These are phyloP conservation scores for Nicotiana tabacum DNA, from an alignment of 257 asterid genomes.

Conservation along the genomic window DNA sequence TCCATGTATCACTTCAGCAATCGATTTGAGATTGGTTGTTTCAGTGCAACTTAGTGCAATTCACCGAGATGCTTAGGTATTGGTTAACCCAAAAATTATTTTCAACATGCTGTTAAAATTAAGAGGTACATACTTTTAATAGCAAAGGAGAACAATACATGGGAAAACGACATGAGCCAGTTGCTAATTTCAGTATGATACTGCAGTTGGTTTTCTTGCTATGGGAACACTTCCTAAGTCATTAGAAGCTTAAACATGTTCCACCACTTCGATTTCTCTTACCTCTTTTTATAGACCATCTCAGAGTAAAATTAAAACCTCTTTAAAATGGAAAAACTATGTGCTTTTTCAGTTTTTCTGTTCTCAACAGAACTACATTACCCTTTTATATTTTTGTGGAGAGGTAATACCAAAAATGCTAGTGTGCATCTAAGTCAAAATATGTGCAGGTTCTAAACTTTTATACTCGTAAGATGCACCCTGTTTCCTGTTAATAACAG, in stretches of 20 bases:
- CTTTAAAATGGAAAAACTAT: neutral
- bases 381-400: neutral
- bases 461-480: neutral
- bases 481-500: neutral
- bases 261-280: neutral
- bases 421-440: neutral
- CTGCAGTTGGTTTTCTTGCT: neutral
- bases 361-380: neutral
- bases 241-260: neutral
- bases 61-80: neutral
- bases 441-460: neutral
- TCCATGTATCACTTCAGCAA: neutral
- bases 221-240: neutral
- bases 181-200: neutral
- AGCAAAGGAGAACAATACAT: neutral
- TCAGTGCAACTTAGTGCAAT: neutral
- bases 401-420: neutral
- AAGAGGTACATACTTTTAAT: neutral
- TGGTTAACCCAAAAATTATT: neutral
- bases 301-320: neutral
- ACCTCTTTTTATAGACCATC: neutral
- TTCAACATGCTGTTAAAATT: neutral
- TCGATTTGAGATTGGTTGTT: neutral
- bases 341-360: neutral
- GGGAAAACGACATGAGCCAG: neutral